Percentiles rank a stretch among this genome's conserved stretches.
phyloP scores from a whole-genome alignment of 352 stramenopile species.

The Phytophthora macrochlamydospora region DNA sequence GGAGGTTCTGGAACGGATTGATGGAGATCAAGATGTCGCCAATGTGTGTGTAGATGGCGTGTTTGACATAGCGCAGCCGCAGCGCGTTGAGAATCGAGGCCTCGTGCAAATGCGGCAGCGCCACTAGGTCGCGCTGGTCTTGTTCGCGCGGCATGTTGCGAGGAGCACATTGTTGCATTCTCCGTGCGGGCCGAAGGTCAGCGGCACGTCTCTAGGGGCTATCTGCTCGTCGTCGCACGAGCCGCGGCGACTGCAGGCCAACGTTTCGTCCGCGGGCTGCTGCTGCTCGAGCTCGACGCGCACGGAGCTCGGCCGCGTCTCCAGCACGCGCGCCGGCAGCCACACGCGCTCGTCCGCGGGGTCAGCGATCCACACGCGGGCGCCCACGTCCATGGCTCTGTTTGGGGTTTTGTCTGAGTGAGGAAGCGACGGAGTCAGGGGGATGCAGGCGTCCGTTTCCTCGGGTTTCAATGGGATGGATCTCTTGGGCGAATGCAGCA shows the following conservation, averaged over 20 bases:
- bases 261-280: conserved; percentile 4
- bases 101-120: conserved; percentile 86
- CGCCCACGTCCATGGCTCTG: conserved; percentile 68
- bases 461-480: background rate
- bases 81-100: conserved; percentile 85
- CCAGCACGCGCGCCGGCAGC: conserved; percentile 53
- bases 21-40: conserved; percentile 89
- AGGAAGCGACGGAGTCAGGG: conserved; percentile 9
- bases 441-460: conserved; percentile 5
- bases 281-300: conserved; percentile 31
- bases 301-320: conserved; percentile 13
- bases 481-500: conserved; percentile 23
- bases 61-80: conserved; percentile 72
- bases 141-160: conserved; percentile 69
- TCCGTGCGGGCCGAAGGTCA: conserved; percentile 42
- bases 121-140: conserved; percentile 77
- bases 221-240: conserved; percentile 19
- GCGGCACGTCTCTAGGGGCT: conserved; percentile 33
- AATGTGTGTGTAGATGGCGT: conserved; percentile 89
- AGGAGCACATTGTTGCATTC: conserved; percentile 74
- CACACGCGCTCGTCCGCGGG: conserved; percentile 57
- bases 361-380: conserved; percentile 76
- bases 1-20: conserved; percentile 84
- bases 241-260: conserved; percentile 6
- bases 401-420: conserved; percentile 7